Evolutionary conservation across 2,329 filamentous ascomycete species (phyloP).

Genomic region (Alternaria sp.): DNA sequence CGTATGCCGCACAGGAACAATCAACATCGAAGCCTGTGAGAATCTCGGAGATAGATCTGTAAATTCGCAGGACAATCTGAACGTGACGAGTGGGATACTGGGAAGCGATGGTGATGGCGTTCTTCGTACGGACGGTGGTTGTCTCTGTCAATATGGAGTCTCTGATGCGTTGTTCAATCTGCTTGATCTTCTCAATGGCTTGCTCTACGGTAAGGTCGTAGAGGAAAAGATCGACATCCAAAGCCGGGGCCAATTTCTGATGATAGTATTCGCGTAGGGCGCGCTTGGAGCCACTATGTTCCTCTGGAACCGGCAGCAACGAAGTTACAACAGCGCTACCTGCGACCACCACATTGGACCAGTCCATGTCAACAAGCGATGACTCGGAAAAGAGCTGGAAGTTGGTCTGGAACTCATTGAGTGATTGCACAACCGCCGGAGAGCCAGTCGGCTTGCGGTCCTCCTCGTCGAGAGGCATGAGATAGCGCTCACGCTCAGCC

Average conservation of each 20-base stretch:
- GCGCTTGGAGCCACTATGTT: constrained; percentile 49
- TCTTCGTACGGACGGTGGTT: constrained; percentile 83
- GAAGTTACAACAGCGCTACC: constrained; percentile 83
- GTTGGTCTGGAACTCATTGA: constrained; percentile 77
- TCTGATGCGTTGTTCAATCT: constrained; percentile 76
- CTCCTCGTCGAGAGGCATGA: constrained; percentile 69
- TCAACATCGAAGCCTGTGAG: constrained; percentile 89
- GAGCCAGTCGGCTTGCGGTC: constrained; percentile 68
- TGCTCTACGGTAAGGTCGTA: constrained; percentile 80
- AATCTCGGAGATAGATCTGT: constrained; percentile 83
- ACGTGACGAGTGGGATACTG: constrained; percentile 85
- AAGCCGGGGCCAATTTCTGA: constrained; percentile 78
- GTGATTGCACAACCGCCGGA: constrained; percentile 69
- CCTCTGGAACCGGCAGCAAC: constrained; percentile 69
- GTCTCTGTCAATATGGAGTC: constrained; percentile 83
- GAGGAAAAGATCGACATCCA: constrained; percentile 85
- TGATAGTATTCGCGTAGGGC: constrained; percentile 71
- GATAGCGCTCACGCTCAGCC: constrained; percentile 67
- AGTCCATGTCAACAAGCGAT: constrained; percentile 76
- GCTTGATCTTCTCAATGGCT: constrained; percentile 81
- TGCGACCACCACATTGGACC: constrained; percentile 81
- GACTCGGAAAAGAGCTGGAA: constrained; percentile 84
- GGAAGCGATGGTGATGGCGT: constrained; percentile 83
- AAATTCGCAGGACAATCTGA: constrained; percentile 84
- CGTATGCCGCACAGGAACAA: constrained; percentile 79